Evolutionary conservation across 345 rosid species (phyloP).

Genomic region (Kernera saxatilis): DNA sequence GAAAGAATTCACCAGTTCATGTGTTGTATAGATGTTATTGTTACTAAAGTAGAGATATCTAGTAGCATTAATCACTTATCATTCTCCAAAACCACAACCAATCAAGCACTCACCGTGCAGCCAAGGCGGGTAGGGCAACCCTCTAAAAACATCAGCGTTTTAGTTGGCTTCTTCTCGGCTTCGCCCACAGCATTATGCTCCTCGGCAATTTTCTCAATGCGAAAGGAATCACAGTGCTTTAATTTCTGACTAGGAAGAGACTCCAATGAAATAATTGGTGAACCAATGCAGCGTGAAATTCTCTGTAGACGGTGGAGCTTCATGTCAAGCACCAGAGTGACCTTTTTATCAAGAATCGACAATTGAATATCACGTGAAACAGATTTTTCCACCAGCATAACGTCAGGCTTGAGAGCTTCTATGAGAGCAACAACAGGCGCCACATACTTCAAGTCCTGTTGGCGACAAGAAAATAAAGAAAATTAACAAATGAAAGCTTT

Average conservation of each 20-base stretch:
- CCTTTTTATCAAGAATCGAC: slow-evolving; percentile 58
- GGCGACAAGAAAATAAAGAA: neutral
- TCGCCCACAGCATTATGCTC: slow-evolving; percentile 63
- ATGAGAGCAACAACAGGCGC: slow-evolving; percentile 57
- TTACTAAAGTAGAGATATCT: neutral
- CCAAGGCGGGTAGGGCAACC: slow-evolving; percentile 79
- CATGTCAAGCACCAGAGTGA: slow-evolving; percentile 85
- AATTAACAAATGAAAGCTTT: neutral
- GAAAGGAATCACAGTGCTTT: slow-evolving; percentile 79
- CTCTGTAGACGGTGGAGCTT: slow-evolving; percentile 86
- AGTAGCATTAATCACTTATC: neutral
- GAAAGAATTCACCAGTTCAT: neutral
- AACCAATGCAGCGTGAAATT: slow-evolving; percentile 80
- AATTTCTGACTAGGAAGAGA: slow-evolving; percentile 50
- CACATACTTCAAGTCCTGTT: slow-evolving; percentile 60
- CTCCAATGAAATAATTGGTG: slow-evolving; percentile 54
- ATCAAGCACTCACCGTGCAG: slow-evolving; percentile 71
- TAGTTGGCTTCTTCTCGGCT: slow-evolving; percentile 70
- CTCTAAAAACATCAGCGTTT: slow-evolving; percentile 89
- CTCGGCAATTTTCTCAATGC: slow-evolving; percentile 70
- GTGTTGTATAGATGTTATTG: neutral
- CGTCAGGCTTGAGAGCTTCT: slow-evolving; percentile 62
- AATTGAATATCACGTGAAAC: slow-evolving; percentile 83
- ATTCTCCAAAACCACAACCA: neutral
- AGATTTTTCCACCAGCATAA: slow-evolving; percentile 83